These are phyloP conservation scores for Coemansia sp. DNA, from an alignment of 192 early-diverging fungal species.

Conservation along the genomic window DNA sequence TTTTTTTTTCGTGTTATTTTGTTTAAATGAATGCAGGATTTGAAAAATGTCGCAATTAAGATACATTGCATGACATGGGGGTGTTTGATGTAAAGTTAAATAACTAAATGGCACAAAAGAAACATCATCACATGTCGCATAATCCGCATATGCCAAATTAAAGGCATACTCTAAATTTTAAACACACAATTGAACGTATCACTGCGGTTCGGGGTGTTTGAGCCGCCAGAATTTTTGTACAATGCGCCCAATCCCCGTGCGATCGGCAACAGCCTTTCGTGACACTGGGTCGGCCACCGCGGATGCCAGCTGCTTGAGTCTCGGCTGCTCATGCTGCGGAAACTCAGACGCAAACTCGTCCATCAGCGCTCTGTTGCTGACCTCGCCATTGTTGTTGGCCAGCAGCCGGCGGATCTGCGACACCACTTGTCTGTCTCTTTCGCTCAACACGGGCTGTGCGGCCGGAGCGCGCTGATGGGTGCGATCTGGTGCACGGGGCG, in stretches of 20 bases:
- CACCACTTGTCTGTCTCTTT: constrained; percentile 12
- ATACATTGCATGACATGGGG: constrained; percentile 6
- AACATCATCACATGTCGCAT: background rate
- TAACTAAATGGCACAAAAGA: background rate
- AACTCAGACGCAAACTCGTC: constrained; percentile 20
- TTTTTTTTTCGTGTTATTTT: too few relatives aligned
- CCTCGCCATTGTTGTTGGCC: constrained; percentile 20
- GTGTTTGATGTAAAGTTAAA: too few relatives aligned
- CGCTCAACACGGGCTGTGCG: background rate
- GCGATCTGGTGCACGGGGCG: too few relatives aligned
- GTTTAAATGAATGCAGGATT: background rate
- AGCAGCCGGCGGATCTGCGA: constrained; percentile 19
- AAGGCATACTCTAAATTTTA: background rate
- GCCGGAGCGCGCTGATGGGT: too few relatives aligned
- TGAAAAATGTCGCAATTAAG: constrained; percentile 35
- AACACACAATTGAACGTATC: background rate
- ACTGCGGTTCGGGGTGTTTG: background rate
- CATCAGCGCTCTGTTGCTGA: constrained; percentile 20
- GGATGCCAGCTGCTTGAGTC: constrained; percentile 24
- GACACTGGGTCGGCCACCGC: constrained; percentile 31
- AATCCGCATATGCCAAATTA: background rate
- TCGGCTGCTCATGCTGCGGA: constrained; percentile 10
- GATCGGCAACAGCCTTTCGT: constrained; percentile 1
- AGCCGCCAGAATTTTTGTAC: constrained; percentile 47
- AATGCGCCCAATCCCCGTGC: constrained; percentile 39